Conservation (phyloP, 768 basidiomycete genomes). For the Mycena kentingensis region DNA sequence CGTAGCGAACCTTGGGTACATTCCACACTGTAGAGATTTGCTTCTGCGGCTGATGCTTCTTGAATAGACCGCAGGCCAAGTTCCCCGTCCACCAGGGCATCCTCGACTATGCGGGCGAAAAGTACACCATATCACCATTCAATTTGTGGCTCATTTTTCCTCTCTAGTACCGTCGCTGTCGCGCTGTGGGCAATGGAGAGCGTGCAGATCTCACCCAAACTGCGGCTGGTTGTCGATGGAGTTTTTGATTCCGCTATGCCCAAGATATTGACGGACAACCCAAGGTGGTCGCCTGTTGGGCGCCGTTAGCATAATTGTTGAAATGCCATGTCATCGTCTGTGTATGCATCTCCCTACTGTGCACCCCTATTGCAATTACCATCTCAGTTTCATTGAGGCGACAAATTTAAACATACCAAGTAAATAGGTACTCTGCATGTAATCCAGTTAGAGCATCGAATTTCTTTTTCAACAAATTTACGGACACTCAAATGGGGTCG, state of each 20-base stretch:
- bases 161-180: conserved; percentile 55
- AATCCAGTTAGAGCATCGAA: too few relatives aligned
- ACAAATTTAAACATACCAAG: too few relatives aligned
- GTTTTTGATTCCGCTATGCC: conserved; percentile 71
- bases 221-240: conserved; percentile 57
- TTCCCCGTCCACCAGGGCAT: conserved; percentile 88
- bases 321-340: too few relatives aligned
- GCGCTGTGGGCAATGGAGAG: conserved; percentile 70
- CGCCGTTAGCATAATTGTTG: too few relatives aligned
- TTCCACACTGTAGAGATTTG: conserved; percentile 1
- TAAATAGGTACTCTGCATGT: too few relatives aligned
- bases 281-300: conserved; percentile 50
- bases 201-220: conserved; percentile 47
- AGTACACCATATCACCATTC: conserved; percentile 46
- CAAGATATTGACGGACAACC: conserved; percentile 56
- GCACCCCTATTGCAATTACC: too few relatives aligned
- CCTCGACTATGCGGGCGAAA: conserved; percentile 67
- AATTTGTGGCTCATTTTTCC: not conserved
- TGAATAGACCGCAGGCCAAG: conserved; percentile 65
- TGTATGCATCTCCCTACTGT: too few relatives aligned
- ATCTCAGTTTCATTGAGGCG: too few relatives aligned
- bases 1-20: conserved; percentile 69
- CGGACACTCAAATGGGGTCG: too few relatives aligned
- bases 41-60: conserved; percentile 3
- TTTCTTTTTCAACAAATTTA: too few relatives aligned